Conservation (phyloP, 73 alveolate genomes). For the Blepharisma japonicum region DNA sequence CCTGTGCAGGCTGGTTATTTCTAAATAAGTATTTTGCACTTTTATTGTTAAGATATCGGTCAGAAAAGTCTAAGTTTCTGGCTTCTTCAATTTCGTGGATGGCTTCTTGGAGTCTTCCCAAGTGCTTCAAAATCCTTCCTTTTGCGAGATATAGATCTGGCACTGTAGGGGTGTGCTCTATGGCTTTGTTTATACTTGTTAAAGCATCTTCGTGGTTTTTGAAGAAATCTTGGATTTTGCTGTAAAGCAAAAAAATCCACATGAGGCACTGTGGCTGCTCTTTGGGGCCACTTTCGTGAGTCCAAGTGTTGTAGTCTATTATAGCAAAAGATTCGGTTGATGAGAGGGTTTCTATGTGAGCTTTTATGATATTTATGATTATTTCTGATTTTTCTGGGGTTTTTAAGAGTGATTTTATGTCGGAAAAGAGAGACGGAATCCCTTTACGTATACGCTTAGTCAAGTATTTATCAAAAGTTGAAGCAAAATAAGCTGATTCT, state of each 20-base stretch:
- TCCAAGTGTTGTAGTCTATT: no score
- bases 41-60: conserved; percentile 83
- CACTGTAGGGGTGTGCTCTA: conserved; percentile 89
- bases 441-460: conserved; percentile 46
- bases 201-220: conserved; percentile 75
- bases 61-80: conserved; percentile 79
- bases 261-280: conserved; percentile 60
- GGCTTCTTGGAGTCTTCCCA: conserved; percentile 64
- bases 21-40: conserved; percentile 62
- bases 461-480: conserved; percentile 26
- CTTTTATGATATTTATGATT: conserved; percentile 31
- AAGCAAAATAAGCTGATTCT: conserved; percentile 17
- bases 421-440: conserved; percentile 55
- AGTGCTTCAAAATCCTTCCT: conserved; percentile 70
- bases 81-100: conserved; percentile 69
- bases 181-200: conserved; percentile 64
- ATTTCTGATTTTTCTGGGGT: conserved; percentile 34
- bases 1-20: conserved; percentile 60
- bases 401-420: conserved; percentile 39
- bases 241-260: conserved; percentile 46
- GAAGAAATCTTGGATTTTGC: conserved; percentile 60
- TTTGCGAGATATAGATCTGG: conserved; percentile 73
- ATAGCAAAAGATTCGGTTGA: no score
- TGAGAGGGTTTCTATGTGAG: conserved; percentile 31
- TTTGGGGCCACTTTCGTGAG: background rate